These are phyloP conservation scores for Sonneratia caseolaris DNA, from an alignment of 345 rosid genomes.

Conservation along the genomic window DNA sequence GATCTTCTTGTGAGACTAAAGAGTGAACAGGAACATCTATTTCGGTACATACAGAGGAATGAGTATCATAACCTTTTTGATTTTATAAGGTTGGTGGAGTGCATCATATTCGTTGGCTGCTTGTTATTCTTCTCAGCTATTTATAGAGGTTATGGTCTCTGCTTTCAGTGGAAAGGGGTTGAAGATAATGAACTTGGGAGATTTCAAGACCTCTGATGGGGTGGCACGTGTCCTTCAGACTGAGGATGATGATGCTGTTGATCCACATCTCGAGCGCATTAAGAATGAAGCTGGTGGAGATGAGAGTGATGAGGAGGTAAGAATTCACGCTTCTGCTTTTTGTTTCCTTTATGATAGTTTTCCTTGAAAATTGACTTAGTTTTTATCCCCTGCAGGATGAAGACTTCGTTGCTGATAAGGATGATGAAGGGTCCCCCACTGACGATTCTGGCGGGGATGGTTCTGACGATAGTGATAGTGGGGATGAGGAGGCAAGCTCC, in stretches of 20 bases:
- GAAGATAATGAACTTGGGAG: conserved; percentile 91
- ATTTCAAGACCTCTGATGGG: conserved; percentile 38
- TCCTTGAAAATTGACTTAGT: background rate
- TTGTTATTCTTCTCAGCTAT: background rate
- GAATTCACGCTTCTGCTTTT: background rate
- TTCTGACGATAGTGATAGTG: conserved; percentile 58
- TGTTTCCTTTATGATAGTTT: background rate
- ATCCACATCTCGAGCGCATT: conserved; percentile 90
- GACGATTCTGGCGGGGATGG: conserved; percentile 90
- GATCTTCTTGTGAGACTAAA: conserved; percentile 87
- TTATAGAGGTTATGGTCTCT: conserved; percentile 10
- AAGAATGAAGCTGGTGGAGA: conserved; percentile 73
- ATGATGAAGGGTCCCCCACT: conserved; percentile 89
- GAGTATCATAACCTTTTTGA: conserved; percentile 83
- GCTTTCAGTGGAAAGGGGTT: conserved; percentile 65
- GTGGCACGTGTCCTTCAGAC: conserved; percentile 67
- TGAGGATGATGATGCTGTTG: conserved; percentile 84
- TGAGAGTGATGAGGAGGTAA: conserved; percentile 92
- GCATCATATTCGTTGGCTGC: background rate
- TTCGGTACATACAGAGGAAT: conserved; percentile 90
- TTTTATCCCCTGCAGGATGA: conserved; percentile 47
- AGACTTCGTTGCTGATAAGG: conserved; percentile 77
- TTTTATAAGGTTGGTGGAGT: conserved; percentile 62
- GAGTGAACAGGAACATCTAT: conserved; percentile 95
- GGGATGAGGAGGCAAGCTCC: conserved; percentile 64